A percentile compares a stretch with the other conserved stretches of the same genome.
phyloP scores from a whole-genome alignment of 257 asterid species.

The Avicennia marina region DNA sequence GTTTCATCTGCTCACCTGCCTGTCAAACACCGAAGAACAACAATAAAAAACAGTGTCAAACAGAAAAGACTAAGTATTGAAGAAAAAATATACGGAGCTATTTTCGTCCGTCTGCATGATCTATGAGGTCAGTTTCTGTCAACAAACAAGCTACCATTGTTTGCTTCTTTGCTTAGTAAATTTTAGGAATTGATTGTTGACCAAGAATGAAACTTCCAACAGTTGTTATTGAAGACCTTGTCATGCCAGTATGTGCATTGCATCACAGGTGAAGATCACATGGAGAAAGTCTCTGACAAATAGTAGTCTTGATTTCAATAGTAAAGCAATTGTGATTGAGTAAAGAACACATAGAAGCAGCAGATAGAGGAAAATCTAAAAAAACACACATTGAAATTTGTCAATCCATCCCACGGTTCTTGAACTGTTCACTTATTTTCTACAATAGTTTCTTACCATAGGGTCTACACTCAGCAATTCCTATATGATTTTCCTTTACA shows the following conservation, averaged over 20 bases:
- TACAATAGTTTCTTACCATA: too few relatives aligned
- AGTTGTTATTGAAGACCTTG: neutral
- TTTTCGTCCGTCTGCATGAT: neutral
- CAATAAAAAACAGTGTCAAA: neutral
- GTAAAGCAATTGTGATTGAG: too few relatives aligned
- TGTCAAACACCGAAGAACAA: slow-evolving; percentile 29
- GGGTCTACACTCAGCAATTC: too few relatives aligned
- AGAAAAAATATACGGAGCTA: neutral
- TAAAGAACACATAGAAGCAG: too few relatives aligned
- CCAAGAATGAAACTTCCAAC: neutral
- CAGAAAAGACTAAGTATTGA: neutral
- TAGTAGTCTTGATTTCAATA: too few relatives aligned
- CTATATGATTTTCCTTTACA: neutral
- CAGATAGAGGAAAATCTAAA: too few relatives aligned
- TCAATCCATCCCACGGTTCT: too few relatives aligned
- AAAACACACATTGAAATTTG: too few relatives aligned
- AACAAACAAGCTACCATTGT: neutral
- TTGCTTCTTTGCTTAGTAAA: neutral
- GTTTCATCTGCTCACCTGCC: slow-evolving; percentile 97
- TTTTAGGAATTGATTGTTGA: neutral
- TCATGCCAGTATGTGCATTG: neutral
- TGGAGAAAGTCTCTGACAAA: neutral
- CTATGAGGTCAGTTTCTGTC: neutral
- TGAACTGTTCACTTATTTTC: too few relatives aligned
- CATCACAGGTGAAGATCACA: neutral